Evolutionary conservation across 768 basidiomycete species (phyloP), one percentile per base, ranked within the genome.

Genomic region (Boletus edulis): DNA sequence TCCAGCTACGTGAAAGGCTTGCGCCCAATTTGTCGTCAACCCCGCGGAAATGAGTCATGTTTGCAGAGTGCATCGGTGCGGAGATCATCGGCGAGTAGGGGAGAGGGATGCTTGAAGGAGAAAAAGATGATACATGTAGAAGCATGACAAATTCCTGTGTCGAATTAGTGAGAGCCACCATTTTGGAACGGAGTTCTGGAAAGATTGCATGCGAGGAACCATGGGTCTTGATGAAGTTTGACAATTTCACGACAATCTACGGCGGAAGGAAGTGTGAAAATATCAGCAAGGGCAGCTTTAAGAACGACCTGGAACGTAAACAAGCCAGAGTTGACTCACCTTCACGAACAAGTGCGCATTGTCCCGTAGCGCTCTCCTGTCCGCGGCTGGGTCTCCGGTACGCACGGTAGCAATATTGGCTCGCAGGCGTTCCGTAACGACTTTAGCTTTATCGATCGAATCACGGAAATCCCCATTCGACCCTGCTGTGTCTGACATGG

Each of bases 111-210:
- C 81, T 67, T 4, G 80, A 72, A 11, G 85, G 81, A 41, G 91
- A 82, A 60, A 90, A 84, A 0, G 89, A 91, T 8, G 93, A 92
- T 45, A 93, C 87, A 64, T 92, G 90, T 17, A 95, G 75, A 46
- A 96, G 76, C 60, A 92, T 90, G 46, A 90, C 86, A 62, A 94
- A 89, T 68, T 91, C 91, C 70, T 95, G 86, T 12, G 93, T 92
- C 13, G 86, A 81, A 62, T 90, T 88, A 20, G 87, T 90, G 53
- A 97, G 78, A 58, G 82, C 81, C 39, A 86, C 81, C 75, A 93
- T 85, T 64, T 85, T 84, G 51, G 76, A 80, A 55, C 89, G 82
- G 41, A 95, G 75, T 34, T 77, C 70, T 5, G 82, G 72, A 15
- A 83, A 80, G 46, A 85, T 81, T n/a, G 81, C 76, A 55, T 81